Conservation (phyloP, 805 yeast genomes). For the Kuraishia ogatae region DNA sequence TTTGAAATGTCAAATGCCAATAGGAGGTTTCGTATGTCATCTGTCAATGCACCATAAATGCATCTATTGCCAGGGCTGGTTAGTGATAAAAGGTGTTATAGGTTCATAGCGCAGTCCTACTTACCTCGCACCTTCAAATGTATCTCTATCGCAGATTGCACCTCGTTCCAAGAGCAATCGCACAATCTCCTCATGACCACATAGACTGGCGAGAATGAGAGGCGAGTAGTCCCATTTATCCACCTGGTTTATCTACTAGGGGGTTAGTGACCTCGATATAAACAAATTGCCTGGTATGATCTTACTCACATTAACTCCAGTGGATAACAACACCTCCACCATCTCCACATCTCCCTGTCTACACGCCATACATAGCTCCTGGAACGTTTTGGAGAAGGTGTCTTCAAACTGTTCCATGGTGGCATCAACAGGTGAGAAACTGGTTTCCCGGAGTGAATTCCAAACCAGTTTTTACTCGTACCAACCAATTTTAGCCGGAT, state of each 20-base stretch:
- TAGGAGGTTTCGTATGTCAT: conserved; percentile 49
- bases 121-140: conserved; percentile 58
- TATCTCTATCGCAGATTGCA: conserved; percentile 71
- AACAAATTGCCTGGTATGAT: not conserved
- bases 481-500: no score
- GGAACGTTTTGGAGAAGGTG: conserved; percentile 21
- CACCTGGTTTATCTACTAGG: conserved; percentile 28
- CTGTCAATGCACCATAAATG: conserved; percentile 70
- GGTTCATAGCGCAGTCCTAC: no score
- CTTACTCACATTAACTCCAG: conserved; percentile 36
- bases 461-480: no score
- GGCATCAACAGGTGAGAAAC: no score
- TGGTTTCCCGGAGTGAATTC: no score
- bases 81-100: conserved; percentile 10
- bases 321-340: conserved; percentile 47
- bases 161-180: conserved; percentile 52
- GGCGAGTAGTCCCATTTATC: conserved; percentile 77
- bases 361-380: conserved; percentile 55
- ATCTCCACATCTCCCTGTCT: conserved; percentile 58
- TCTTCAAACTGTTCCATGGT: not conserved
- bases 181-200: conserved; percentile 70
- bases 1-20: conserved; percentile 58
- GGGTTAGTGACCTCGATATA: not conserved
- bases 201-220: conserved; percentile 58
- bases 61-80: conserved; percentile 27